Evolutionary conservation across 441 rosid genomes (phyloP).

Genomic region (Croton setiger): DNA sequence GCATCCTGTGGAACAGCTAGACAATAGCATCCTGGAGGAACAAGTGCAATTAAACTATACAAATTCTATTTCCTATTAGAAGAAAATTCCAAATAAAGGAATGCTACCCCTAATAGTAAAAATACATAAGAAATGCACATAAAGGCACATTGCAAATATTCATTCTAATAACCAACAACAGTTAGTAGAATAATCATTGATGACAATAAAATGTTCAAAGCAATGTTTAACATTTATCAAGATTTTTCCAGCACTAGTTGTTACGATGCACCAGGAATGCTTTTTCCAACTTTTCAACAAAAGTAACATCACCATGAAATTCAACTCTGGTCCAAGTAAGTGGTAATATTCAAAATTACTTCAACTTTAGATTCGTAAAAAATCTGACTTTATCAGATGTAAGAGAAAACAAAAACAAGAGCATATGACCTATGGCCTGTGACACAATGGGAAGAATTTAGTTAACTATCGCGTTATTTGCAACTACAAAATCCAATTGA

Average conservation of each 20-base stretch:
- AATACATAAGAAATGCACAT: background rate
- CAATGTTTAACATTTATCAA: background rate
- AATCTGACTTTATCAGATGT: background rate
- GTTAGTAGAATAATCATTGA: background rate
- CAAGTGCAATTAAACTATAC: constrained; percentile 4
- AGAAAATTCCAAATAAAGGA: background rate
- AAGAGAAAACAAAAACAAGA: background rate
- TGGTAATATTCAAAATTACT: background rate
- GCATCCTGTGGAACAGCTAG: constrained; percentile 95
- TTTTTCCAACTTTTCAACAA: constrained; percentile 1
- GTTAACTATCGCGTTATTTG: background rate
- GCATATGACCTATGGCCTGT: background rate
- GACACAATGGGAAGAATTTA: background rate
- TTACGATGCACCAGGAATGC: background rate
- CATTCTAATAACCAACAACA: background rate
- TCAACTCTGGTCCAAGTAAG: background rate
- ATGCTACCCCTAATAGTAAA: background rate
- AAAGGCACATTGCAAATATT: background rate
- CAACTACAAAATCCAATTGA: constrained; percentile 1
- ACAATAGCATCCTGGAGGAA: constrained; percentile 70
- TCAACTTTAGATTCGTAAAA: constrained; percentile 3
- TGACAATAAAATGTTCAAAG: background rate
- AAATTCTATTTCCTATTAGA: background rate
- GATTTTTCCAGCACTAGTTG: background rate
- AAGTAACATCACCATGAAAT: background rate